phyloP scores from a whole-genome alignment of 371 early-diverging fungal genomes.

The Lichtheimia corymbifera region DNA sequence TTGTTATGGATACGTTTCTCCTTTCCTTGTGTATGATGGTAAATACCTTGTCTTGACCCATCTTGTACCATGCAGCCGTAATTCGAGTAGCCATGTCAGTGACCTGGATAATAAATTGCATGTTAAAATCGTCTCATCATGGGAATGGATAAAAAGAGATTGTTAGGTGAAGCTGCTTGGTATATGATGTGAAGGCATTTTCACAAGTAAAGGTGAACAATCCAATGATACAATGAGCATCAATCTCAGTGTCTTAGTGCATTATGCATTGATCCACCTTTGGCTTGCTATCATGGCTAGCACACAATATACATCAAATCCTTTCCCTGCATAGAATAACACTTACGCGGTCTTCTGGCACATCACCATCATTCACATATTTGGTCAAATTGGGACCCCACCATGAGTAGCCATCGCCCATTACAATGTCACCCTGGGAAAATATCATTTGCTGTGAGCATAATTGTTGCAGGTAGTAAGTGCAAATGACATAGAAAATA shows the following conservation, averaged over 20 bases:
- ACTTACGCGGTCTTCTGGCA: constrained; percentile 25
- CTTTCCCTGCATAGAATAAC: neutral
- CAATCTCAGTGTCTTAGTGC: neutral
- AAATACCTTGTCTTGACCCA: constrained; percentile 33
- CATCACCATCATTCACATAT: constrained; percentile 25
- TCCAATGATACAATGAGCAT: neutral
- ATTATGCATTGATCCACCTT: neutral
- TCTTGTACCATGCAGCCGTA: constrained; percentile 54
- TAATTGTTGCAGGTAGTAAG: neutral
- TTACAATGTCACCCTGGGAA: constrained; percentile 29
- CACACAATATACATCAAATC: no score
- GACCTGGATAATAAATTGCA: constrained; percentile 11
- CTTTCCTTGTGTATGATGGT: constrained; percentile 47
- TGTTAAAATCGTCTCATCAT: neutral
- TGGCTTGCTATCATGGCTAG: no score
- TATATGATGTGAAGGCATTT: neutral
- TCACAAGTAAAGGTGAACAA: neutral
- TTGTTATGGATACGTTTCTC: neutral
- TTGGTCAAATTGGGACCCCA: constrained; percentile 35
- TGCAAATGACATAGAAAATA: no score
- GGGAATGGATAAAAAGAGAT: no score
- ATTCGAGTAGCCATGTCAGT: constrained; percentile 60
- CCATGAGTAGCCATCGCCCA: constrained; percentile 28
- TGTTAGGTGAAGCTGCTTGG: no score
- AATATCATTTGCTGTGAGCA: neutral